phyloP scores from a whole-genome alignment of 2,329 filamentous ascomycete species.

The Gaeumannomyces sp. region DNA sequence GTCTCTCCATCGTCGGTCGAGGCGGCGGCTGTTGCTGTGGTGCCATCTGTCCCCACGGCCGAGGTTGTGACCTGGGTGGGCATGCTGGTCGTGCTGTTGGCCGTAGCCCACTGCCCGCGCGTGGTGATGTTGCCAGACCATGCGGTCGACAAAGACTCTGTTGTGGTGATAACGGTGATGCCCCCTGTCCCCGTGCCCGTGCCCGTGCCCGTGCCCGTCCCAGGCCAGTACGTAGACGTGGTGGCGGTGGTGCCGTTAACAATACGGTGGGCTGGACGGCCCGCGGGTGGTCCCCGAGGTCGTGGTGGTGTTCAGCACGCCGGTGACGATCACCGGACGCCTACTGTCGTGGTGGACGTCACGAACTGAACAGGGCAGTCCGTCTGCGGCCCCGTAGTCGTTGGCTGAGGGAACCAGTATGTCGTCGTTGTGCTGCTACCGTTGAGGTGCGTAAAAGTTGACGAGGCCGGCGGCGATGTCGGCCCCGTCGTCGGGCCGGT shows the following conservation, averaged over 20 bases:
- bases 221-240: background rate
- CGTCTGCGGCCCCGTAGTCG: background rate
- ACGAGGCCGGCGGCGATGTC: background rate
- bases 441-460: too few relatives aligned
- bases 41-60: too few relatives aligned
- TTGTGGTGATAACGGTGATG: background rate
- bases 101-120: slow-evolving; percentile 2
- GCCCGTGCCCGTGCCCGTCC: background rate
- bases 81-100: background rate
- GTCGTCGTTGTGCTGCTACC: background rate
- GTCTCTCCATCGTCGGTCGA: background rate
- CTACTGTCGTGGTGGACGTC: slow-evolving; percentile 4
- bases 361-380: slow-evolving; percentile 1
- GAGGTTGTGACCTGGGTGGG: background rate
- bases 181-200: background rate
- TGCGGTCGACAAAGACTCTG: background rate
- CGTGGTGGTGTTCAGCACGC: background rate
- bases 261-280: background rate
- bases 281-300: background rate
- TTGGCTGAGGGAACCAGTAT: background rate
- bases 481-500: background rate
- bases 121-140: slow-evolving; percentile 1
- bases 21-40: background rate
- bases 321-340: slow-evolving; percentile 3
- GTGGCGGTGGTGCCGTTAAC: slow-evolving; percentile 5